Conservation (phyloP, 163 green algal species). For the Picocystis sp. region DNA sequence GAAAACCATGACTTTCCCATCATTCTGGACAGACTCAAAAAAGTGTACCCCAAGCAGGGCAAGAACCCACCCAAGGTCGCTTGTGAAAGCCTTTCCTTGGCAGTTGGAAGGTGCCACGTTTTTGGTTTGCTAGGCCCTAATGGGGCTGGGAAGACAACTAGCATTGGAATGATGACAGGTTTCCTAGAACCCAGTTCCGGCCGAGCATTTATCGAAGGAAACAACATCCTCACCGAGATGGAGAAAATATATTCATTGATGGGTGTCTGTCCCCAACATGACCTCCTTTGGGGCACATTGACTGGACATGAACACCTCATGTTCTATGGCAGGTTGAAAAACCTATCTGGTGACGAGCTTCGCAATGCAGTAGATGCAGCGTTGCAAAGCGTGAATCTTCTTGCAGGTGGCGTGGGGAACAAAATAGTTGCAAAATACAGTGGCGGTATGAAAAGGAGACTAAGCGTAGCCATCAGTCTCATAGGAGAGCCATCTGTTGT, state of each 20-base stretch:
- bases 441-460: conserved; percentile 32
- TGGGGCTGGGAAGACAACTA: conserved; percentile 29
- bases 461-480: conserved; percentile 33
- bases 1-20: conserved; percentile 2
- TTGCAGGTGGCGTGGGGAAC: conserved; percentile 25
- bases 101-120: conserved; percentile 58
- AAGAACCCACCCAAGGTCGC: conserved; percentile 23
- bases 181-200: conserved; percentile 44
- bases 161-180: conserved; percentile 16
- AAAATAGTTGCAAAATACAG: conserved; percentile 16
- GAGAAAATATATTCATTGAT: conserved; percentile 50
- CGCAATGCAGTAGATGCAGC: conserved; percentile 28
- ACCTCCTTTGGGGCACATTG: conserved; percentile 69
- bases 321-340: conserved; percentile 82
- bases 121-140: conserved; percentile 39
- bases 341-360: conserved; percentile 31
- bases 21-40: conserved; percentile 7
- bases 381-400: conserved; percentile 54
- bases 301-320: conserved; percentile 63
- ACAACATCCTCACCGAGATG: conserved; percentile 43
- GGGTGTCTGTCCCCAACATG: conserved; percentile 70
- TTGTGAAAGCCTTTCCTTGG: conserved; percentile 52
- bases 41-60: conserved; percentile 7
- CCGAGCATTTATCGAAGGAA: conserved; percentile 23
- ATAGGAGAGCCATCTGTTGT: conserved; percentile 42